A percentile compares a stretch with the other conserved stretches of the same genome.
Evolutionary conservation across 1,139 yeast genomes (phyloP).

Genomic region (Pichia sp.): DNA sequence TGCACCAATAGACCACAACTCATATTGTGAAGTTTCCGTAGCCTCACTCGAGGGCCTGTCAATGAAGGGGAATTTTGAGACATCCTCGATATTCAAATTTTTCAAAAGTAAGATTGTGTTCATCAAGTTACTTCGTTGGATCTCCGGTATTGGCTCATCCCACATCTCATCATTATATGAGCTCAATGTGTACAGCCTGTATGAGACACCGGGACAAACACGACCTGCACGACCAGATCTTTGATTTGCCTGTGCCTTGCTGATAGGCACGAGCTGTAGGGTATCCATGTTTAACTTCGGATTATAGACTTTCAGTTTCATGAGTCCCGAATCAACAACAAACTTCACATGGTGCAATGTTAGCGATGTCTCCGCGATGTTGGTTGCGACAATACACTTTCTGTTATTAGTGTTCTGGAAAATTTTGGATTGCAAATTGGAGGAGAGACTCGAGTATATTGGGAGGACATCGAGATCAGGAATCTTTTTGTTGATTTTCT

Average conservation of each 20-base stretch:
- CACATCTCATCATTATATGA: conserved; percentile 68
- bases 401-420: conserved; percentile 54
- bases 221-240: conserved; percentile 97
- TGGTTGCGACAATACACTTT: conserved; percentile 88
- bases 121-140: conserved; percentile 79
- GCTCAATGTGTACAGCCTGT: conserved; percentile 71
- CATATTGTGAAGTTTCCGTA: conserved; percentile 68
- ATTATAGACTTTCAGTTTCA: conserved; percentile 79
- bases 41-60: conserved; percentile 83
- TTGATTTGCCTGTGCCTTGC: conserved; percentile 86
- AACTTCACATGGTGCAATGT: conserved; percentile 86
- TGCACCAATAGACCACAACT: conserved; percentile 84
- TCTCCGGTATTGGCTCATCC: conserved; percentile 83
- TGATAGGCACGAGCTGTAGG: conserved; percentile 77
- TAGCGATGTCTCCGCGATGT: conserved; percentile 93
- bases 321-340: conserved; percentile 82
- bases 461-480: conserved; percentile 57
- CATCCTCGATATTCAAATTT: conserved; percentile 57
- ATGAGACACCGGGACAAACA: conserved; percentile 83
- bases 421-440: conserved; percentile 76
- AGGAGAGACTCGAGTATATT: conserved; percentile 83
- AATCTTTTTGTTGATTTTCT: conserved; percentile 35
- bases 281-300: conserved; percentile 85
- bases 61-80: conserved; percentile 67
- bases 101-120: conserved; percentile 71